Conservation (phyloP, 441 rosid species). For the Rhodomyrtus psidioides region DNA sequence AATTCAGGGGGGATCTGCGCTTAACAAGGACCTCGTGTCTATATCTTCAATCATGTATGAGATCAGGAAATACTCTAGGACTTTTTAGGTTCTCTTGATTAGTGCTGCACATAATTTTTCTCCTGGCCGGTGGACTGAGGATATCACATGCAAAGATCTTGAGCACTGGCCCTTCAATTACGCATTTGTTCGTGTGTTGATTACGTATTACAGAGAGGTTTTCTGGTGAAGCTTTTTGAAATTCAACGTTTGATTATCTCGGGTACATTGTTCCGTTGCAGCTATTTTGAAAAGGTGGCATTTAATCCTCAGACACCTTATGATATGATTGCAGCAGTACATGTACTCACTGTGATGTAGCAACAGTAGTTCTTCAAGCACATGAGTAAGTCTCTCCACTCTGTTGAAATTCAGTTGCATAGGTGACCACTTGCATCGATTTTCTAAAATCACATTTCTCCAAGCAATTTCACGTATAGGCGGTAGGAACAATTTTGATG, state of each 20-base stretch:
- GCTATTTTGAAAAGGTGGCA: background rate
- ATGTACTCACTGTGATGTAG: background rate
- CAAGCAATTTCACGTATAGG: background rate
- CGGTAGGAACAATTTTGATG: background rate
- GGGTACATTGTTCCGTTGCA: background rate
- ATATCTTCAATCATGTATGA: constrained; percentile 97
- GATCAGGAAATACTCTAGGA: constrained; percentile 87
- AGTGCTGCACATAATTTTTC: background rate
- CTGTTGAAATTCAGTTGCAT: background rate
- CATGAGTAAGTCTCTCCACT: background rate
- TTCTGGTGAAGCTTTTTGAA: background rate
- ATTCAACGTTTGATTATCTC: background rate
- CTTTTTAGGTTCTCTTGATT: constrained; percentile 37
- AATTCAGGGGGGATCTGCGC: constrained; percentile 62
- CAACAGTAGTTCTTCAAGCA: background rate
- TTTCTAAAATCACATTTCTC: background rate
- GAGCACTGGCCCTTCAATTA: background rate
- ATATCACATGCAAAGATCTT: background rate
- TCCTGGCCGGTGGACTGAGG: background rate
- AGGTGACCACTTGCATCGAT: background rate
- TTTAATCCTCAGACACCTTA: background rate
- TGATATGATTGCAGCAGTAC: background rate
- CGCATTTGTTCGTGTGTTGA: background rate
- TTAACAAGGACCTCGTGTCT: constrained; percentile 90
- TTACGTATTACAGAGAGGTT: background rate